Evolutionary conservation across 2,329 filamentous ascomycete genomes (phyloP).

Genomic region (Diaporthe amygdali): DNA sequence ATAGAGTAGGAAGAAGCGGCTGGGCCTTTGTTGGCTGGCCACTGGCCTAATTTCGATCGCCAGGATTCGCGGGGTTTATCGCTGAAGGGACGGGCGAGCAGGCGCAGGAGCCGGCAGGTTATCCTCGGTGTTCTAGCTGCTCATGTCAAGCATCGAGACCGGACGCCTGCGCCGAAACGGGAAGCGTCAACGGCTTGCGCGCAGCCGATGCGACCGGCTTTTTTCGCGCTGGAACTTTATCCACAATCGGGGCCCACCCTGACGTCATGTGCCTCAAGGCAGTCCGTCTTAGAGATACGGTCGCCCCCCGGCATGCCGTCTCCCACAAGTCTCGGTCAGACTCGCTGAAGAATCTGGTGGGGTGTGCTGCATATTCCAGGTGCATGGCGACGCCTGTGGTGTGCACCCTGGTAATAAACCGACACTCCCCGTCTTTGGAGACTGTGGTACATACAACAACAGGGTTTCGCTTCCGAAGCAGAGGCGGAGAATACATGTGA

Average conservation of each 20-base stretch:
- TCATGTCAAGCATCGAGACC: not conserved
- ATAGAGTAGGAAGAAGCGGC: not conserved
- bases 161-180: conserved; percentile 14
- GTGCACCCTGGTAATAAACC: not conserved
- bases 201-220: conserved; percentile 11
- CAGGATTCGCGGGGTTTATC: conserved; percentile 7
- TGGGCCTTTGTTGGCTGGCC: not conserved
- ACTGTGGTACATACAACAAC: not conserved
- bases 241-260: conserved; percentile 17
- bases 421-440: not conserved
- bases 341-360: not conserved
- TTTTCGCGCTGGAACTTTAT: conserved; percentile 18
- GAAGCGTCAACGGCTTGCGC: not conserved
- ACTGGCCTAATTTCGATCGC: not conserved
- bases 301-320: not conserved
- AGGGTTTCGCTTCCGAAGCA: not conserved
- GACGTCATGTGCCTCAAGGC: conserved; percentile 14
- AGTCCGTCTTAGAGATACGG: not conserved
- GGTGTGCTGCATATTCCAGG: not conserved
- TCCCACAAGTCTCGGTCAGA: not conserved
- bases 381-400: not conserved
- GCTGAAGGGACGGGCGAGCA: not conserved
- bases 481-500: not conserved
- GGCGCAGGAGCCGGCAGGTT: not conserved
- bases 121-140: not conserved